A percentile compares a stretch with the other conserved stretches of the same genome.
Evolutionary conservation across 1,284 basidiomycete species (phyloP).

Genomic region (Ustilago lituana): DNA sequence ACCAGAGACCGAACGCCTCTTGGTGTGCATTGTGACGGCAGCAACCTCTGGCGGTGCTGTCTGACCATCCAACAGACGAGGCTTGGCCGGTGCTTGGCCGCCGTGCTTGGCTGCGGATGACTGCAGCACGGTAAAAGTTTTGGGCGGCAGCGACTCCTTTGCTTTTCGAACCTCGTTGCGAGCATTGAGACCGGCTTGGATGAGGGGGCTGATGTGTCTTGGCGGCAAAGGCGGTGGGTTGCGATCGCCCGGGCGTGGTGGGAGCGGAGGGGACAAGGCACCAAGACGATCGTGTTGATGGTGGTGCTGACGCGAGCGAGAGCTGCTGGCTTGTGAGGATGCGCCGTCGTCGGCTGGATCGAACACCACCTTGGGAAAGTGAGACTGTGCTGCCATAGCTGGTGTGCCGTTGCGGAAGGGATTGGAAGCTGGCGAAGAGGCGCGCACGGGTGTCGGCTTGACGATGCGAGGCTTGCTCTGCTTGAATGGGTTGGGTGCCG

Average conservation of each 20-base stretch:
- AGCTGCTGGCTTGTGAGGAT: constrained; percentile 42
- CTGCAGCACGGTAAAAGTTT: constrained; percentile 65
- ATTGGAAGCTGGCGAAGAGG: constrained; percentile 51
- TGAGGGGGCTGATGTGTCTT: constrained; percentile 63
- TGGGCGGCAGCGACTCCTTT: constrained; percentile 63
- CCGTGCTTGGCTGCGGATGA: constrained; percentile 47
- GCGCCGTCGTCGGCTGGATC: constrained; percentile 34
- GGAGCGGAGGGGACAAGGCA: constrained; percentile 44
- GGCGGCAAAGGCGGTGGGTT: constrained; percentile 61
- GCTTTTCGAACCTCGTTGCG: constrained; percentile 60
- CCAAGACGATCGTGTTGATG: constrained; percentile 42
- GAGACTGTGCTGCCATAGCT: constrained; percentile 29
- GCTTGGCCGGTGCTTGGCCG: constrained; percentile 34
- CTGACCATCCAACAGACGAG: constrained; percentile 57
- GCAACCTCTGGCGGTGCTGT: constrained; percentile 50
- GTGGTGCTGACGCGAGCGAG: constrained; percentile 32
- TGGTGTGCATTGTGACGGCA: constrained; percentile 34
- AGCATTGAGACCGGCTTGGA: constrained; percentile 65
- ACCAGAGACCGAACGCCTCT: constrained; percentile 53
- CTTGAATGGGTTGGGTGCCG: constrained; percentile 61
- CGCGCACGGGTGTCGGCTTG: constrained; percentile 59
- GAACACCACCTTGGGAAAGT: constrained; percentile 44
- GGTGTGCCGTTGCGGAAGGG: constrained; percentile 50
- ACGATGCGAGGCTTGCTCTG: constrained; percentile 62
- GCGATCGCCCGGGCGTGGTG: constrained; percentile 42